These are phyloP conservation scores for Pneumocystis jirovecii DNA, from an alignment of 1,139 yeast species.

Conservation along the genomic window DNA sequence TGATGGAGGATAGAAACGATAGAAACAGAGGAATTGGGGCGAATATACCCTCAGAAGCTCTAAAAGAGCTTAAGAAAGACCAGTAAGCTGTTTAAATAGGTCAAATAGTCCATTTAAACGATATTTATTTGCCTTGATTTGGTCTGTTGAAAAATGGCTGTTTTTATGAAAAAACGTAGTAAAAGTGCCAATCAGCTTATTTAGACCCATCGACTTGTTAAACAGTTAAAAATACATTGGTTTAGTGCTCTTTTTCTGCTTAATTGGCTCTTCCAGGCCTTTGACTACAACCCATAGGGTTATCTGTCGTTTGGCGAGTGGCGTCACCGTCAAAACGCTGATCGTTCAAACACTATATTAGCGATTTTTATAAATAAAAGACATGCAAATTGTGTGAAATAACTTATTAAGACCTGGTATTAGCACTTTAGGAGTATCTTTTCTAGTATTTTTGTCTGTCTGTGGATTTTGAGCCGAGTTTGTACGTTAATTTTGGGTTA, in stretches of 20 bases:
- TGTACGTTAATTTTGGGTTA: no score
- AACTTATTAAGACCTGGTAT: neutral
- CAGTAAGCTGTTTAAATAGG: neutral
- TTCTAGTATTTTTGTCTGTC: no score
- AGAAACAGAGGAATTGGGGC: neutral
- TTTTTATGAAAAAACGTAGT: neutral
- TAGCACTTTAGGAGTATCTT: no score
- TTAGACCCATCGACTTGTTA: neutral
- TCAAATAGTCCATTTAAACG: no score
- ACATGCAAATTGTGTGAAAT: neutral
- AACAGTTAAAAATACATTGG: no score
- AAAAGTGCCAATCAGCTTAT: neutral
- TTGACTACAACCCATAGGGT: no score
- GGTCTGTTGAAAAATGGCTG: neutral
- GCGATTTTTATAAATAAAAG: neutral
- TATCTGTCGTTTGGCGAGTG: no score
- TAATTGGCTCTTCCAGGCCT: no score
- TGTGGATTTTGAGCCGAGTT: neutral
- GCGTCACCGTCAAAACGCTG: no score
- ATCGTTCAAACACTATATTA: neutral
- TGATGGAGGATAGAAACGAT: conserved; percentile 43
- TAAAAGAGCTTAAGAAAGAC: conserved; percentile 4
- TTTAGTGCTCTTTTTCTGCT: no score
- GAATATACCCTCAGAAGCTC: neutral
- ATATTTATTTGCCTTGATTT: neutral